phyloP scores from a whole-genome alignment of 1,139 yeast genomes.

The Schizosaccharomyces versatilis region DNA sequence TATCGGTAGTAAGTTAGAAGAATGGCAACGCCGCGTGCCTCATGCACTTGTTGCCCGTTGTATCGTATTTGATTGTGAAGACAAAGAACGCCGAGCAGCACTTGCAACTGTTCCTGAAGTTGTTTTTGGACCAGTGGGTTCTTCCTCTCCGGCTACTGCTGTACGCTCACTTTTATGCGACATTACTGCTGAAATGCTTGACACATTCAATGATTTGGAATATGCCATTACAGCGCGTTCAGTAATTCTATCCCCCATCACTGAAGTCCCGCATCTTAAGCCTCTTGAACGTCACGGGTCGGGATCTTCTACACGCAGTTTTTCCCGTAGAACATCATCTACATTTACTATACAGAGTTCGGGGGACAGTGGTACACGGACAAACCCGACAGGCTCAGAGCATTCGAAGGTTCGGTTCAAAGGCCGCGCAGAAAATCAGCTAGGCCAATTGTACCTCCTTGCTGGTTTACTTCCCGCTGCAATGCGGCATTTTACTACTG shows the following conservation, averaged over 20 bases:
- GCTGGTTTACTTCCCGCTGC: constrained; percentile 67
- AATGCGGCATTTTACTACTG: constrained; percentile 45
- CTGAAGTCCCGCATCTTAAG: constrained; percentile 9
- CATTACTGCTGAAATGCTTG: constrained; percentile 22
- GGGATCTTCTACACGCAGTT: constrained; percentile 8
- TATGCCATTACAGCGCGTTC: neutral
- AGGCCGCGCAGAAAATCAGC: constrained; percentile 56
- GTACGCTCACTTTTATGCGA: constrained; percentile 58
- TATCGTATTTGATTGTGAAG: constrained; percentile 36
- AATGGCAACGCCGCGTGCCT: constrained; percentile 28
- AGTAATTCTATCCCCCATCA: constrained; percentile 8
- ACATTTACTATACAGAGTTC: constrained; percentile 7
- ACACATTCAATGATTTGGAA: constrained; percentile 1
- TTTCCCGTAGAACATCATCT: constrained; percentile 5
- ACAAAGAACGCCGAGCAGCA: constrained; percentile 15
- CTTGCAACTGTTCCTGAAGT: constrained; percentile 16
- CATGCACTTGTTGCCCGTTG: constrained; percentile 41
- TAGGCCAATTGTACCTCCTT: constrained; percentile 54
- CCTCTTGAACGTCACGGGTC: constrained; percentile 4
- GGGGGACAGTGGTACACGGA: neutral
- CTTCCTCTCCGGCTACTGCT: constrained; percentile 21
- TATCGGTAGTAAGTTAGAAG: constrained; percentile 18
- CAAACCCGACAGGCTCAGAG: constrained; percentile 23
- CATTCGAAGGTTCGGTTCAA: constrained; percentile 33
- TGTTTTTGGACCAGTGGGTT: constrained; percentile 17